Evolutionary conservation across 2,329 filamentous ascomycete genomes (phyloP), one percentile per base, ranked within the genome.

Genomic region (Colletotrichum theobromicola): DNA sequence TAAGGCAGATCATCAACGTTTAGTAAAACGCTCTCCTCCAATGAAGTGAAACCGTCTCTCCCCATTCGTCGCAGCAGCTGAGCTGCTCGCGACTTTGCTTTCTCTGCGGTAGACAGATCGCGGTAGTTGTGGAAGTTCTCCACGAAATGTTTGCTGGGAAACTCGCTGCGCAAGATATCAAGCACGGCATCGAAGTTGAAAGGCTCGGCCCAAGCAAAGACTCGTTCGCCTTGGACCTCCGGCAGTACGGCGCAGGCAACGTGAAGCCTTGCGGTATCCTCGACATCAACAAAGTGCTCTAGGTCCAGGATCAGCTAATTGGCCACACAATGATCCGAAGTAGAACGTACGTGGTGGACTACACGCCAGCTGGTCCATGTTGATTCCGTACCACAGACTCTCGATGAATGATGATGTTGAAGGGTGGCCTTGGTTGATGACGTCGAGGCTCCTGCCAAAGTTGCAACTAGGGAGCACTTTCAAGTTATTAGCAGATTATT

Each of bases 201-300:
- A 0, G 84, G 84, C 2, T 84, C 81, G 0, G 87, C 88, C 72
- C 88, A 90, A 1, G 83, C 90, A 78, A 91, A 90, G 9, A 93
- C 79, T 2, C 91, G 85, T 76, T 92, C 86, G 0, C 84, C 84
- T 2, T 80, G 74, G 0, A 91, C 84, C 1, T 84, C 81, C 0
- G 84, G 82, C 28, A 89, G 82, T 0, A 90, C 82, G 8, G 89
- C 81, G 0, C 87, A 90, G 4, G 88, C 86, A 4, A 91, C 82
- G 53, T 92, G 90, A 0, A 93, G 79, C 1, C 86, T 81, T 0
- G 89, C 90, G 4, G 79, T 79, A 66, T 92, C 90, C 16, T 86
- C 81, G 0, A 88, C 85, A 76, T 89, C 82, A 34, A 89, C 81
- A 78, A 81, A 86, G 79, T 86, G 83, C 79, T 83, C 86, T 90